Evolutionary conservation across 2,329 filamentous ascomycete species (phyloP).

Genomic region (Fulvia fulva): DNA sequence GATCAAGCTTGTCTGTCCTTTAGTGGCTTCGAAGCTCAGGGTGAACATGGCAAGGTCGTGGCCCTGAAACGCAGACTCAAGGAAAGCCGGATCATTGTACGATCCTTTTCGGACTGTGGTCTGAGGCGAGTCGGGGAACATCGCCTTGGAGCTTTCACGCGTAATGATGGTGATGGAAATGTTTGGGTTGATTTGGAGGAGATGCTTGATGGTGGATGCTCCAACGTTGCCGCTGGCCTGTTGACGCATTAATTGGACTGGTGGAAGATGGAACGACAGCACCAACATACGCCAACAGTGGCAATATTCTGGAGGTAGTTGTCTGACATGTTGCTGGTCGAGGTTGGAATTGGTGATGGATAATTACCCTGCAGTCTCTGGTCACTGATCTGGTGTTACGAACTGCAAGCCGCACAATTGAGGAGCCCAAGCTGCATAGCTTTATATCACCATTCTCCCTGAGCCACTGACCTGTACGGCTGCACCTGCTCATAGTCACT

Average conservation of each 20-base stretch:
- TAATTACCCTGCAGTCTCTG: not conserved
- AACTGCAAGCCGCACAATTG: not conserved
- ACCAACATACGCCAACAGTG: constrained; percentile 29
- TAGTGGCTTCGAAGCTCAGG: constrained; percentile 18
- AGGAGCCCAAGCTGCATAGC: not conserved
- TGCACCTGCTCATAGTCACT: not conserved
- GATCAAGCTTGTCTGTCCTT: constrained; percentile 18
- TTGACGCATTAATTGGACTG: not conserved
- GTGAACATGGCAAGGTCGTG: constrained; percentile 34
- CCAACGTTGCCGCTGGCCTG: constrained; percentile 33
- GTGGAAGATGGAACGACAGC: not conserved
- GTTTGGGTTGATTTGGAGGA: constrained; percentile 27
- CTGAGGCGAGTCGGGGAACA: constrained; percentile 27
- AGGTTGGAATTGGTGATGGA: not conserved
- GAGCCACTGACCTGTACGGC: not conserved
- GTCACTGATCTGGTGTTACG: not conserved
- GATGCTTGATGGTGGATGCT: constrained; percentile 29
- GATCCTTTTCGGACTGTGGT: constrained; percentile 25
- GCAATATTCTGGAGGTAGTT: not conserved
- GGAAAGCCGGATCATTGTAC: constrained; percentile 23
- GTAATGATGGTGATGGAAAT: constrained; percentile 38
- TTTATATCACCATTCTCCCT: not conserved
- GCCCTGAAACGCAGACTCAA: constrained; percentile 23
- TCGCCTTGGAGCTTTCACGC: constrained; percentile 39
- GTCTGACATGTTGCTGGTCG: not conserved